phyloP scores from a whole-genome alignment of 495 filamentous ascomycete species.

The Thermochaetoides thermophila region DNA sequence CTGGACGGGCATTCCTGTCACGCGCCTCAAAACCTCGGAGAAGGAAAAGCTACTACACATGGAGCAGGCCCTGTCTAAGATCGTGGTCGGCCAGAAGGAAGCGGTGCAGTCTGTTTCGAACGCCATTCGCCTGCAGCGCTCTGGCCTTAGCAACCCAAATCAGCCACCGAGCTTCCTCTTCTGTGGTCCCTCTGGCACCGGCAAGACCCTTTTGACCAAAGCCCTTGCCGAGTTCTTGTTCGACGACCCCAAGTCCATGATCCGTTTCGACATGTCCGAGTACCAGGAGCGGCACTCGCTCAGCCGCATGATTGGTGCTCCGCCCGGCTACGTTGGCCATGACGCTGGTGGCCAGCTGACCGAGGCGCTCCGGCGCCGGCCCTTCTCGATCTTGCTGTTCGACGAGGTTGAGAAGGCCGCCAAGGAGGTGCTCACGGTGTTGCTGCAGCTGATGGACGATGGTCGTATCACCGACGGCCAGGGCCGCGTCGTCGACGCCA shows the following conservation, averaged over 20 bases:
- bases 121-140: constrained; percentile 86
- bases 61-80: constrained; percentile 68
- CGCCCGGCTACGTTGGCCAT: constrained; percentile 92
- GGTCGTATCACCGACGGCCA: constrained; percentile 97
- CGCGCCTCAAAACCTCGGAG: constrained; percentile 81
- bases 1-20: constrained; percentile 96
- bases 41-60: constrained; percentile 94
- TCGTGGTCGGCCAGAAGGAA: constrained; percentile 88
- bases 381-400: constrained; percentile 95
- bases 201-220: constrained; percentile 94
- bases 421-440: constrained; percentile 90
- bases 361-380: constrained; percentile 78
- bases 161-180: constrained; percentile 96
- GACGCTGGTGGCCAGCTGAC: constrained; percentile 93
- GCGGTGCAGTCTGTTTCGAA: constrained; percentile 90
- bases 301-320: constrained; percentile 93
- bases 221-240: constrained; percentile 95
- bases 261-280: constrained; percentile 98
- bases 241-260: constrained; percentile 95
- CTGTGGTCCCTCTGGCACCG: constrained; percentile 94
- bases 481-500: constrained; percentile 83
- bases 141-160: constrained; percentile 86
- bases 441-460: constrained; percentile 97
- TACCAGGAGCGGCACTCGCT: constrained; percentile 96
- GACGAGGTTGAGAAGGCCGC: constrained; percentile 98